Evolutionary conservation across 257 asterid species (phyloP), one percentile per base, ranked within the genome.

Genomic region (Penstemon newberryi): DNA sequence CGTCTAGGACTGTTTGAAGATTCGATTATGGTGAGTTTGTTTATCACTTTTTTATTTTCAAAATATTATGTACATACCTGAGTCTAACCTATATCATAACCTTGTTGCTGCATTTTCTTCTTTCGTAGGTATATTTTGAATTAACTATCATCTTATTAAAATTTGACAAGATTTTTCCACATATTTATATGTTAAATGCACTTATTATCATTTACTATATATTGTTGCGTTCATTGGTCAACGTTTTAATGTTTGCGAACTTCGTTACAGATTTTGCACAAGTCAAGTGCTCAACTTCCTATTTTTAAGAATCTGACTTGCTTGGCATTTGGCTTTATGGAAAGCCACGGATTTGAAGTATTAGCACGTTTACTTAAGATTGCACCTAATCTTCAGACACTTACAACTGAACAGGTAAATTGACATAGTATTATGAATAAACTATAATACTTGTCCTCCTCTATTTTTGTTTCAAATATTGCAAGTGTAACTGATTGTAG

Each of bases 241-340:
- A n/a, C 55, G 19, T 44, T 0, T 7, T 1, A 3, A 42, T 15
- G 10, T 15, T 7, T 18, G 33, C 18, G 15, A 13, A 6, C 25
- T 46, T 63, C 56, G 15, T 46, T 37, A 47, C 56, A 63, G 69
- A 56, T 44, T 63, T 47, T 46, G 56, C 55, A 46, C 1, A 44
- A 0, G 11, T 10, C 69, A 18, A 0, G 3, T 33, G 12, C 7
- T 36, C 41, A 10, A 5, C 45, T 46, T 6, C 56, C 57, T 8
- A 36, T 19, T 9, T 63, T 46, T 63, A 56, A 10, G 69, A 33
- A 63, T 44, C 4, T 63, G 69, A 63, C 56, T 46, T 44, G 56
- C 56, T 46, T 63, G 41, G 54, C 45, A 11, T 56, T 63, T 12
- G 69, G 69, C 19, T 10, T 7, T 56, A 2, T 63, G 45, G 11